Evolutionary conservation across 1,284 basidiomycete genomes (phyloP).

Genomic region (Heterobasidion parviporum): DNA sequence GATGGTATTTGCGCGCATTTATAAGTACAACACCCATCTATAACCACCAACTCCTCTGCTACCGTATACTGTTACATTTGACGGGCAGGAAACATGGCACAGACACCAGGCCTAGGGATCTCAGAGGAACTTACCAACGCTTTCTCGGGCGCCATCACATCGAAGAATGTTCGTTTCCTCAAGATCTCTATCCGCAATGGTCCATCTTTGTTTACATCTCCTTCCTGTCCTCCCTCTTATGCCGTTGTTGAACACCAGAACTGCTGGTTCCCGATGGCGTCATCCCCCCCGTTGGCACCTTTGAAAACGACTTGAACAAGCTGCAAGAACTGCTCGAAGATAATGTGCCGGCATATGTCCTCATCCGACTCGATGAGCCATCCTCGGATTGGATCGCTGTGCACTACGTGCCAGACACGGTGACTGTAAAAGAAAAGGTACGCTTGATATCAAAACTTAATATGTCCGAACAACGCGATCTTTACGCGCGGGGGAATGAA

Average conservation of each 20-base stretch:
- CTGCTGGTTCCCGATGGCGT: slow-evolving; percentile 51
- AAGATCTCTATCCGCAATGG: slow-evolving; percentile 70
- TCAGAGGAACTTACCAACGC: slow-evolving; percentile 22
- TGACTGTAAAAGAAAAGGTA: slow-evolving; percentile 73
- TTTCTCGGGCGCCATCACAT: slow-evolving; percentile 51
- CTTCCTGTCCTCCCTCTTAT: slow-evolving; percentile 16
- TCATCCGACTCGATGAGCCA: slow-evolving; percentile 54
- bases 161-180: slow-evolving; percentile 52
- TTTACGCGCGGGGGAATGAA: slow-evolving; percentile 22
- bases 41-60: no score
- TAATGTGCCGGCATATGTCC: slow-evolving; percentile 61
- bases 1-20: no score
- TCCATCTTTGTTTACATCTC: slow-evolving; percentile 25
- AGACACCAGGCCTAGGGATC: slow-evolving; percentile 33
- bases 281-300: slow-evolving; percentile 35
- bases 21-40: no score
- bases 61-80: not conserved
- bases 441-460: slow-evolving; percentile 5
- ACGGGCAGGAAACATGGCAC: slow-evolving; percentile 41
- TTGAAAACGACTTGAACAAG: slow-evolving; percentile 50
- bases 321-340: slow-evolving; percentile 54
- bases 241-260: slow-evolving; percentile 33
- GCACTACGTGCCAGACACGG: slow-evolving; percentile 69
- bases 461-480: not conserved
- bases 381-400: slow-evolving; percentile 61